These are phyloP conservation scores for Colletotrichum sojae DNA, from an alignment of 2,329 filamentous ascomycete species.

Conservation along the genomic window DNA sequence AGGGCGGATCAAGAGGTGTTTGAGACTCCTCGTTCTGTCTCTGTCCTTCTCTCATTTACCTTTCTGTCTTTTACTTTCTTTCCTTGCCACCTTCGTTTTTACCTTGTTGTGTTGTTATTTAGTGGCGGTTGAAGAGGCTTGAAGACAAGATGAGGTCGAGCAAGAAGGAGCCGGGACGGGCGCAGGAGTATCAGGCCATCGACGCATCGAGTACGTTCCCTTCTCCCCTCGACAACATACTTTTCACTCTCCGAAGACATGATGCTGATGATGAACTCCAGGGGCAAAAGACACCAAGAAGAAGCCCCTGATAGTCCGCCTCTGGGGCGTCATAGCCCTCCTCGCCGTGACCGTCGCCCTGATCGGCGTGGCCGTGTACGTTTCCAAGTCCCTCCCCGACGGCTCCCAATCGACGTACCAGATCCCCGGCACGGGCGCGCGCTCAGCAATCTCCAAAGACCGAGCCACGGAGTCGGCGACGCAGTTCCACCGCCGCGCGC, in stretches of 20 bases:
- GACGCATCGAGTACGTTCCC: conserved; percentile 3
- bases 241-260: too few relatives aligned
- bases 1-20: too few relatives aligned
- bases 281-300: conserved; percentile 10
- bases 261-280: background rate
- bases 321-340: conserved; percentile 32
- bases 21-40: too few relatives aligned
- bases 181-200: conserved; percentile 1
- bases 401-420: conserved; percentile 29
- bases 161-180: background rate
- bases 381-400: conserved; percentile 23
- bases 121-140: too few relatives aligned
- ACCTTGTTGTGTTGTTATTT: background rate
- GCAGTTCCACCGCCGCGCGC: too few relatives aligned
- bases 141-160: conserved; percentile 8
- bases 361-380: conserved; percentile 21
- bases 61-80: too few relatives aligned
- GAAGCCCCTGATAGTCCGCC: conserved; percentile 19
- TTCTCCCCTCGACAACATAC: background rate
- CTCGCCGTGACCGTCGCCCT: conserved; percentile 32
- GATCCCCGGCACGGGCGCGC: conserved; percentile 5
- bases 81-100: too few relatives aligned
- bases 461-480: background rate
- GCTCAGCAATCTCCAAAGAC: background rate
- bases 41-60: too few relatives aligned